Percentiles rank a stretch among this genome's conserved stretches.
phyloP scores from a whole-genome alignment of 176 grass and related monocot genomes.

The Triticum dicoccoides region DNA sequence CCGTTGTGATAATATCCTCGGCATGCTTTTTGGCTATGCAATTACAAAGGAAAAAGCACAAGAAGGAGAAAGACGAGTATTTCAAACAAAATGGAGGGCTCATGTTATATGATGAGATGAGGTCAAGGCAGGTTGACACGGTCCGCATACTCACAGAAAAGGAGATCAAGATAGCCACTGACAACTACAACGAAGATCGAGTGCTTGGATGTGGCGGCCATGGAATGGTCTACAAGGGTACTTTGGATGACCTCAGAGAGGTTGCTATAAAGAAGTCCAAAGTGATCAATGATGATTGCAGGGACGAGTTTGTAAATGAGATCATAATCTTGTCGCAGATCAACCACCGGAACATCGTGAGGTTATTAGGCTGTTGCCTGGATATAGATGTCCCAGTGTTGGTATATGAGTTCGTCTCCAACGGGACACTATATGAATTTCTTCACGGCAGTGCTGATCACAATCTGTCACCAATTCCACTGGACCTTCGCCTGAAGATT shows the following conservation, averaged over 20 bases:
- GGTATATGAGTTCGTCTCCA: conserved; percentile 51
- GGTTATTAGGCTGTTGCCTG: conserved; percentile 48
- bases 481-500: conserved; percentile 38
- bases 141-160: conserved; percentile 22
- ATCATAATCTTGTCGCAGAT: conserved; percentile 57
- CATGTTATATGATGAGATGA: conserved; percentile 41
- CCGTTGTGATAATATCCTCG: not conserved
- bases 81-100: conserved; percentile 50
- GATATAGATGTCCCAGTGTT: conserved; percentile 45
- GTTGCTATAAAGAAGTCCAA: conserved; percentile 55
- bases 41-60: conserved; percentile 27
- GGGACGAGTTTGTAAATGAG: conserved; percentile 57
- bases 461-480: conserved; percentile 1
- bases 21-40: conserved; percentile 13
- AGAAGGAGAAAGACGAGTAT: conserved; percentile 33
- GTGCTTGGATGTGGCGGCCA: conserved; percentile 23
- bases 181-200: conserved; percentile 23
- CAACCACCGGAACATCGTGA: conserved; percentile 49
- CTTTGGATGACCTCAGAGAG: conserved; percentile 27
- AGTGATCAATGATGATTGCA: conserved; percentile 27
- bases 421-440: conserved; percentile 44
- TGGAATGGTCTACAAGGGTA: conserved; percentile 52
- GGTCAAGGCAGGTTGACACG: conserved; percentile 32
- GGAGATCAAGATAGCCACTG: conserved; percentile 48
- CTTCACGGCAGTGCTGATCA: conserved; percentile 8